These are phyloP conservation scores for Brassica napus DNA, from an alignment of 345 rosid genomes.

Conservation along the genomic window Da-Ae NC_063447.1:3909001-3909500, in stretches of 20 bases:
- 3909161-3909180: background rate
- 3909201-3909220: background rate
- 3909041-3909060: no score
- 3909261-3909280: background rate
- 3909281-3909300: background rate
- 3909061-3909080: background rate
- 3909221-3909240: background rate
- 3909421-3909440: slow-evolving; percentile 25
- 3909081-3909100: background rate
- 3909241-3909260: background rate
- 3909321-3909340: background rate
- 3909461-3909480: slow-evolving; percentile 20
- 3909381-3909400: background rate
- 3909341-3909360: background rate
- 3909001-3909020: background rate
- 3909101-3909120: background rate
- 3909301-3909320: background rate
- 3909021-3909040: background rate
- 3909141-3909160: background rate
- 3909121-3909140: background rate
- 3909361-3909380: background rate
- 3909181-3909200: background rate
- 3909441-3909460: slow-evolving; percentile 27
- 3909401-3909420: background rate
- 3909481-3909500: background rate